Base-by-base conservation (phyloP, 2,329 filamentous ascomycete genomes). In the Colletotrichum neosansevieriae region DNA sequence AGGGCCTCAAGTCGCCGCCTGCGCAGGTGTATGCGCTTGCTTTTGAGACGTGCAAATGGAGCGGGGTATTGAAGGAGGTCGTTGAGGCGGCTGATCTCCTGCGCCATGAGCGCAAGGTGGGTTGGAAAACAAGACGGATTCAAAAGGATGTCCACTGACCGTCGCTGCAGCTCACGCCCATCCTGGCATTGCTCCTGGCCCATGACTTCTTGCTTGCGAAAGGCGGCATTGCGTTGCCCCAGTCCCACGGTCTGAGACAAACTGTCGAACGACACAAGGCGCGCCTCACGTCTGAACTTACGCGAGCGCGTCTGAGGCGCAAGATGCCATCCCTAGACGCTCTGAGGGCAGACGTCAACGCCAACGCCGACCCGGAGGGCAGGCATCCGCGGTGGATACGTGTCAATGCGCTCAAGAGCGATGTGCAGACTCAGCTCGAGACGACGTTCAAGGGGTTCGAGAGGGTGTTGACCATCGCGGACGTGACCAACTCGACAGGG, bases 41-140 rank as follows among this genome's bases (percentile, higher is more conserved):
- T 21, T 87, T 91, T 21, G 94, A 98, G 79, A 90, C 93, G 1
- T 90, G 92, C 73, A 98, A 97, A 89, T 98, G 95, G 93, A 96
- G 94, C 74, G 78, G 84, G 3, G 85, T 98, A 3, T 81, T 99
- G 54, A 94, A 94, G 75, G 94, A 97, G 75, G 91, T 98, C n/a
- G 89, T 99, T 75, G 94, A 98, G 73, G 89, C 86, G 72, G 87
- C 94, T 1, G 91, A 89, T 3, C 81, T 98, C 40, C 81, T 98
- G 40, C 86, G 86, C n/a, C 81, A 90, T 10, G 96, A 99, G 82
- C 91, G 89, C 71, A 97, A 97, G 89, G 94, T 96, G 78, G 72
- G 81, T 96, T 77, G 72, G 81, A 3, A 57, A 44, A 11, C 19
- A 12, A 17, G 13, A 4, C 7, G 11, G 5, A 7, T 12, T 6